Evolutionary conservation across 2,329 filamentous ascomycete species (phyloP).

Genomic region (Arthroderma sp.): DNA sequence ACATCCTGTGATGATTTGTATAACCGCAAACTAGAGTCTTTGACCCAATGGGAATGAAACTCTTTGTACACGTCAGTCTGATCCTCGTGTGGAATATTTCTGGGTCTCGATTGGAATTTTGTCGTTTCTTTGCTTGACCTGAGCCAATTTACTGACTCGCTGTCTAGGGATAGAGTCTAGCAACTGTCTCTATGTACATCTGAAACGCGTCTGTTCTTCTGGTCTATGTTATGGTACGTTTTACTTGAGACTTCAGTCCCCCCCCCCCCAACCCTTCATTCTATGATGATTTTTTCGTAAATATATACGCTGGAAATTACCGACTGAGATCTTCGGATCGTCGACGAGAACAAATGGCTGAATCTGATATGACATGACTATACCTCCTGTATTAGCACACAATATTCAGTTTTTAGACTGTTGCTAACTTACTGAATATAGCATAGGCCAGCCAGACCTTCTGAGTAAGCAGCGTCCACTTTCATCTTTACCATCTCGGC

Average conservation of each 20-base stretch:
- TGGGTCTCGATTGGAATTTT: neutral
- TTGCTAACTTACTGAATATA: no score
- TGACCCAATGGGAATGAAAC: slow-evolving; percentile 77
- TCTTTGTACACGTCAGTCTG: slow-evolving; percentile 86
- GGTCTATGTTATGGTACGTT: neutral
- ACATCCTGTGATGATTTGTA: slow-evolving; percentile 57
- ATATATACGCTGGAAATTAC: slow-evolving; percentile 86
- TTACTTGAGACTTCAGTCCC: neutral
- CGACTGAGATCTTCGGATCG: slow-evolving; percentile 60
- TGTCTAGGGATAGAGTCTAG: no score
- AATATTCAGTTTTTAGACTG: neutral
- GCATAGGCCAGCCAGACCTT: no score
- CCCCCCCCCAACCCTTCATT: neutral
- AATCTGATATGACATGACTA: slow-evolving; percentile 6
- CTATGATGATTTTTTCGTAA: slow-evolving; percentile 14
- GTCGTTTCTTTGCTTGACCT: neutral
- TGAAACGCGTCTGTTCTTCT: no score
- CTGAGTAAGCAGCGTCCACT: no score
- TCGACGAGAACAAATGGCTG: slow-evolving; percentile 71
- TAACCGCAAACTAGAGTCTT: slow-evolving; percentile 97
- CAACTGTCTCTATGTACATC: no score
- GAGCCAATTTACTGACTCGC: neutral
- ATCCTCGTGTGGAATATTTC: slow-evolving; percentile 25
- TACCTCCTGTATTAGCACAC: neutral
- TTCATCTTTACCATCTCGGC: no score